These are phyloP conservation scores for Cutaneotrichosporon arboriforme DNA, from an alignment of 1,284 basidiomycete species.

Conservation along the genomic window DNA sequence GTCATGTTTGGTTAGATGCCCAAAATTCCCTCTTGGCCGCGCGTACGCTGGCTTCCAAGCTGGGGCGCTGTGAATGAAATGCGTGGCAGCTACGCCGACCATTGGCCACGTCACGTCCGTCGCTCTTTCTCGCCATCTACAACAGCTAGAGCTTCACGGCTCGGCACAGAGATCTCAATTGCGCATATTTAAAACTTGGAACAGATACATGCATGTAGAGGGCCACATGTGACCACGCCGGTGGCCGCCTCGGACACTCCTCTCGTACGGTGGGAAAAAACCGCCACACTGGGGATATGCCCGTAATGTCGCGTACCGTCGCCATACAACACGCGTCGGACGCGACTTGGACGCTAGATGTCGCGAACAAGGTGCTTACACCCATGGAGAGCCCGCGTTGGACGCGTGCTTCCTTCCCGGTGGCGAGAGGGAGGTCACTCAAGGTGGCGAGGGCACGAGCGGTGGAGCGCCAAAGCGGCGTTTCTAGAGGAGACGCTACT, in stretches of 20 bases:
- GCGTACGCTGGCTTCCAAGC: no score
- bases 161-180: neutral
- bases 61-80: no score
- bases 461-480: no score
- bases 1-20: no score
- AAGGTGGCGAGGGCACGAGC: neutral
- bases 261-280: neutral
- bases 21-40: no score
- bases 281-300: neutral
- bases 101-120: neutral
- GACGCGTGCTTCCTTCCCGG: slow-evolving; percentile 1
- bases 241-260: no score
- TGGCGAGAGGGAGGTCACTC: neutral
- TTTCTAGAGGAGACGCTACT: no score
- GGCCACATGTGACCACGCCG: neutral
- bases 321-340: slow-evolving; percentile 1
- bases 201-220: neutral
- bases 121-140: neutral
- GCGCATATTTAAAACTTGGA: neutral
- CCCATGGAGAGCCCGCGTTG: slow-evolving; percentile 1
- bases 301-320: slow-evolving; percentile 3
- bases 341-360: slow-evolving; percentile 1
- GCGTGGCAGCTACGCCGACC: no score
- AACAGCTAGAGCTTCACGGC: neutral
- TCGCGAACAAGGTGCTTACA: neutral